Percentiles rank a stretch among this genome's conserved stretches.
These are phyloP conservation scores for Oligophagozyma castellii DNA, from an alignment of 1,139 yeast genomes.

Conservation along the genomic window DNA sequence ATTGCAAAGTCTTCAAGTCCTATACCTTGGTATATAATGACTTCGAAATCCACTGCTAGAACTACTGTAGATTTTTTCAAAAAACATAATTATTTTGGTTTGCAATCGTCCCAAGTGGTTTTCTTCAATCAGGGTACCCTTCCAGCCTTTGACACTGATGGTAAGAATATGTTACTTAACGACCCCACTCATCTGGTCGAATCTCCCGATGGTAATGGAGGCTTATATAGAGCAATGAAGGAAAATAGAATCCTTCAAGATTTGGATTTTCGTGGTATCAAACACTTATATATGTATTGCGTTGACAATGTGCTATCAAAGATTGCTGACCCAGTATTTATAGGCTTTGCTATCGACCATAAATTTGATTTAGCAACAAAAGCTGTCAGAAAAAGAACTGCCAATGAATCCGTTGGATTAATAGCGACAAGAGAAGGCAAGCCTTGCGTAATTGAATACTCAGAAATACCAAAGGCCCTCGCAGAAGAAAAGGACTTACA, in stretches of 20 bases:
- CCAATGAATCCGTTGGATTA: constrained; percentile 81
- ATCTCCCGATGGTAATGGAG: constrained; percentile 98
- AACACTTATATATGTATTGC: constrained; percentile 92
- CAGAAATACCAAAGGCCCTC: constrained; percentile 69
- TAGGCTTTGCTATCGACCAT: constrained; percentile 69
- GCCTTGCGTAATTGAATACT: constrained; percentile 92
- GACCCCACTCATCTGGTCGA: constrained; percentile 46
- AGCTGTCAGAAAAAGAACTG: constrained; percentile 85
- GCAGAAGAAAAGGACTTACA: constrained; percentile 50
- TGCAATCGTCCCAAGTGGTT: constrained; percentile 40
- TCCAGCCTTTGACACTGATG: constrained; percentile 72
- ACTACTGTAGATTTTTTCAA: constrained; percentile 65
- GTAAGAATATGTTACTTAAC: constrained; percentile 55
- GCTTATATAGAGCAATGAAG: constrained; percentile 73
- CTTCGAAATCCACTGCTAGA: constrained; percentile 75
- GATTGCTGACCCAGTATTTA: constrained; percentile 86
- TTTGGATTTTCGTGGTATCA: constrained; percentile 52
- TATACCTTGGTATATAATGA: constrained; percentile 89
- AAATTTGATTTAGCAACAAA: constrained; percentile 75
- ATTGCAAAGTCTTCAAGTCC: constrained; percentile 32
- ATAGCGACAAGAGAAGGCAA: constrained; percentile 60
- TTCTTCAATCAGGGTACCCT: constrained; percentile 93
- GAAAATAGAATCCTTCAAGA: constrained; percentile 56
- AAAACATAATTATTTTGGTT: constrained; percentile 55
- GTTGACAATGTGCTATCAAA: constrained; percentile 88